These are phyloP conservation scores for Zhuliangozyma parablackwelliae DNA, from an alignment of 1,139 yeast genomes.

Conservation along the genomic window DNA sequence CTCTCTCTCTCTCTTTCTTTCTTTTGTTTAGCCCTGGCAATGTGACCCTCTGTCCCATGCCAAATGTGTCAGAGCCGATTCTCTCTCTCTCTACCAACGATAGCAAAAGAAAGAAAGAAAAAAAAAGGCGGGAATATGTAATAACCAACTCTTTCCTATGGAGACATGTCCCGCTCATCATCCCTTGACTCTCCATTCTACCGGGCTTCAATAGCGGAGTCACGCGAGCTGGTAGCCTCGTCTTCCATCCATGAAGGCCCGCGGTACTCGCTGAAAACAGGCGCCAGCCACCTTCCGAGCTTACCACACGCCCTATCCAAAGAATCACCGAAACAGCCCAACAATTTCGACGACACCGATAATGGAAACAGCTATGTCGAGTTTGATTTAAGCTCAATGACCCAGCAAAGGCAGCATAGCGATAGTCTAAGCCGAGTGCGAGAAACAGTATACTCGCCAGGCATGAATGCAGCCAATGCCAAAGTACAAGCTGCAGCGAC, in stretches of 20 bases:
- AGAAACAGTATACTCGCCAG: slow-evolving; percentile 4
- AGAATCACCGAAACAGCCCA: slow-evolving; percentile 1
- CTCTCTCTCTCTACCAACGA: too few relatives aligned
- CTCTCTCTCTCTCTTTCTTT: too few relatives aligned
- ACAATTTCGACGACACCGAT: slow-evolving; percentile 8
- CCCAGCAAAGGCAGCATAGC: slow-evolving; percentile 1
- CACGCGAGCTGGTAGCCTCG: slow-evolving; percentile 6
- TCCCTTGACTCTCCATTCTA: slow-evolving; percentile 3
- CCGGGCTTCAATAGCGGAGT: slow-evolving; percentile 1
- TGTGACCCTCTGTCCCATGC: too few relatives aligned
- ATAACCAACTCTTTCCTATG: too few relatives aligned
- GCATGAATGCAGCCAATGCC: slow-evolving; percentile 1
- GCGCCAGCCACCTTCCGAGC: slow-evolving; percentile 18
- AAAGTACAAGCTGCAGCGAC: not conserved
- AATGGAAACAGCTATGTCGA: slow-evolving; percentile 8
- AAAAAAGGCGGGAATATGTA: too few relatives aligned
- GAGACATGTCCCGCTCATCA: slow-evolving; percentile 3
- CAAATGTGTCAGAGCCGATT: slow-evolving; percentile 1
- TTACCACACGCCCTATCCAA: slow-evolving; percentile 13
- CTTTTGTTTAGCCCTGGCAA: too few relatives aligned
- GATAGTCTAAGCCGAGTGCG: slow-evolving; percentile 4
- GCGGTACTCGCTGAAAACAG: slow-evolving; percentile 10
- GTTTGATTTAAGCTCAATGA: slow-evolving; percentile 8
- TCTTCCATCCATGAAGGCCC: slow-evolving; percentile 2
- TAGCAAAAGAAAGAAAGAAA: too few relatives aligned